Base-by-base conservation (phyloP, 768 basidiomycete species). In the Strobilomyces dryophilus region DNA sequence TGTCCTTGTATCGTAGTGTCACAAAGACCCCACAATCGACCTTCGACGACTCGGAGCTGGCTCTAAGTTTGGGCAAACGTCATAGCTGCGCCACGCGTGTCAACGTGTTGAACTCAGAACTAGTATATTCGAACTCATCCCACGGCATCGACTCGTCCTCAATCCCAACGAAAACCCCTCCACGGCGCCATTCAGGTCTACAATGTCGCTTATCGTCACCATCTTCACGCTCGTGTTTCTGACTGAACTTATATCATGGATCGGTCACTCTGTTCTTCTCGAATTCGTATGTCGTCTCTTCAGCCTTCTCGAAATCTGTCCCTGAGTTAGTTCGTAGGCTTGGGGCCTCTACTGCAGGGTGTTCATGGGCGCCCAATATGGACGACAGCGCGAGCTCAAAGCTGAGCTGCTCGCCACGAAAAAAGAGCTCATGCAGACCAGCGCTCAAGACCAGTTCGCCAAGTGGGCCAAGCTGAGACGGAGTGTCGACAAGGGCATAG, bases 401-500 rank as follows among this genome's bases (percentile, higher is more conserved):
- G 73, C 79, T 8, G 85, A 94, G 51, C 81, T 98, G 29, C 76
- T 98, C 41, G 68, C 73, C 27, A 86, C 83, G 35, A 95, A 95
- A 72, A 78, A 87, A 24, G 92, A 98, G 66, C 82, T 98, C 4
- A 69, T 87, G 57, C 84, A 84, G 66, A 98, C 94, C 32, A 93
- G 90, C 62, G 89, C 93, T 17, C 97, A 98, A 67, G 95, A 98
- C 65, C 91, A 98, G 65, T 99, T 99, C 67, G 92, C 94, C 18
- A 98, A 93, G 73, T 98, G 97, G 95, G 95, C 95, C 44, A 94
- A 93, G 73, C 73, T 98, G 65, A 75, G 89, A 61, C 73, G 97
- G 59, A 91, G 81, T 60, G 83, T 98, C 42, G 95, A 98, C 74
- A 98, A 95, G 71, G 91, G 88, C 18, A 70, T 97, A 17, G 81